Percentiles rank a stretch among this genome's conserved stretches.
Evolutionary conservation across 345 rosid species (phyloP).

Genomic region (Rhizophora apiculata): DNA sequence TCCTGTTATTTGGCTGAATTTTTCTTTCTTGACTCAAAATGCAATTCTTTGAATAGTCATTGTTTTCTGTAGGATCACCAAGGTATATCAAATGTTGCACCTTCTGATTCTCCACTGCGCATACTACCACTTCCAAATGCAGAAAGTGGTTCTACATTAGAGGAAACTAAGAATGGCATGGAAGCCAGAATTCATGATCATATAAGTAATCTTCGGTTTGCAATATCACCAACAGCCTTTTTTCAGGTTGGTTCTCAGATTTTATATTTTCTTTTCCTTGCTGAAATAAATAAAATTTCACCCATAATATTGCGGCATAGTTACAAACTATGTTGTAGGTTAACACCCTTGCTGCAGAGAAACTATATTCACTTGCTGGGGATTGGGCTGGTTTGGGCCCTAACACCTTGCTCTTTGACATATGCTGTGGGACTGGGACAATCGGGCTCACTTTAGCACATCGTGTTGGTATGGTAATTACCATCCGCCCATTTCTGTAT

Average conservation of each 20-base stretch:
- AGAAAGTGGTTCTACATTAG: conserved; percentile 33
- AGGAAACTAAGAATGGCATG: conserved; percentile 25
- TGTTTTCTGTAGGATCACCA: conserved; percentile 64
- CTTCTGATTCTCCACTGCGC: conserved; percentile 74
- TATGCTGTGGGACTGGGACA: conserved; percentile 98
- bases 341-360: conserved; percentile 93
- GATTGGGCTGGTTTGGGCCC: conserved; percentile 93
- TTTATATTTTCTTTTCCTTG: neutral
- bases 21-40: neutral
- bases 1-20: neutral
- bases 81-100: conserved; percentile 93
- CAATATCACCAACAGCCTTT: conserved; percentile 95
- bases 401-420: conserved; percentile 80
- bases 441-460: conserved; percentile 89
- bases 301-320: neutral
- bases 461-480: conserved; percentile 89
- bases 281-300: neutral
- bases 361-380: conserved; percentile 89
- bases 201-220: conserved; percentile 67
- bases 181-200: conserved; percentile 87
- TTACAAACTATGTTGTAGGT: conserved; percentile 45
- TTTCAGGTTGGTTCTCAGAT: conserved; percentile 56
- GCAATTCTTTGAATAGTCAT: neutral
- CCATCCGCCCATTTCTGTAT: conserved; percentile 15
- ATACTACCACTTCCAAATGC: conserved; percentile 39